phyloP scores from a whole-genome alignment of 352 stramenopile genomes.

The Phytophthora ohioensis region DNA sequence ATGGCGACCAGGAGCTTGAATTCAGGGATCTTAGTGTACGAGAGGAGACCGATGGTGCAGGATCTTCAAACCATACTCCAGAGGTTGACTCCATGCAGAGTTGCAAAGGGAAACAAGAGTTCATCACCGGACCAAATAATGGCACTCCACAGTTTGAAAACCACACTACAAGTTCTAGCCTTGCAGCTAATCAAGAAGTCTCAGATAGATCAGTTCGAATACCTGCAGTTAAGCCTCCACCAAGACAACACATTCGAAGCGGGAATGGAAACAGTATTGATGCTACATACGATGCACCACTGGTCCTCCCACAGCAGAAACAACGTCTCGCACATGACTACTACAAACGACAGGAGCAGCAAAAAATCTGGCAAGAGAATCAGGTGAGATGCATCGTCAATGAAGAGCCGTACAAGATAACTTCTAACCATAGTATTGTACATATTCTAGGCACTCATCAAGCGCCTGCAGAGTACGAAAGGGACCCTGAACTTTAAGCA shows the following conservation, averaged over 20 bases:
- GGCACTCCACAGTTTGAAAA: constrained; percentile 4
- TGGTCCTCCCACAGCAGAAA: constrained; percentile 25
- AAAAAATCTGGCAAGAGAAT: constrained; percentile 81
- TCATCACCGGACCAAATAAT: background rate
- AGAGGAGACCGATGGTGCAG: constrained; percentile 25
- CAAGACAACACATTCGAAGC: constrained; percentile 8
- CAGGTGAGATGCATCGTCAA: constrained; percentile 41
- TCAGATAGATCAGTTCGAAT: constrained; percentile 13
- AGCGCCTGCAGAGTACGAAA: constrained; percentile 73
- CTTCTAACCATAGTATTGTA: constrained; percentile 1
- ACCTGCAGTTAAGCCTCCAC: constrained; percentile 25
- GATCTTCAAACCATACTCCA: constrained; percentile 3
- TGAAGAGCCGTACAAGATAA: background rate
- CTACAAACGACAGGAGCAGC: constrained; percentile 72
- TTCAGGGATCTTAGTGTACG: constrained; percentile 17
- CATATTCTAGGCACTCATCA: constrained; percentile 49
- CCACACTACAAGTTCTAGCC: background rate
- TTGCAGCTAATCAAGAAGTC: constrained; percentile 29
- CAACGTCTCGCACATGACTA: constrained; percentile 48
- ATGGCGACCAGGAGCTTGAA: constrained; percentile 17
- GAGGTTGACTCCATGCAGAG: background rate
- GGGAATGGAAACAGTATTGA: constrained; percentile 7
- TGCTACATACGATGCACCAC: constrained; percentile 31
- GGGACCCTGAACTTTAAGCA: constrained; percentile 71
- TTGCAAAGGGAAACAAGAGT: constrained; percentile 1